phyloP scores from a whole-genome alignment of 2,329 filamentous ascomycete species.

The Talaromyces amestolkiae region DNA sequence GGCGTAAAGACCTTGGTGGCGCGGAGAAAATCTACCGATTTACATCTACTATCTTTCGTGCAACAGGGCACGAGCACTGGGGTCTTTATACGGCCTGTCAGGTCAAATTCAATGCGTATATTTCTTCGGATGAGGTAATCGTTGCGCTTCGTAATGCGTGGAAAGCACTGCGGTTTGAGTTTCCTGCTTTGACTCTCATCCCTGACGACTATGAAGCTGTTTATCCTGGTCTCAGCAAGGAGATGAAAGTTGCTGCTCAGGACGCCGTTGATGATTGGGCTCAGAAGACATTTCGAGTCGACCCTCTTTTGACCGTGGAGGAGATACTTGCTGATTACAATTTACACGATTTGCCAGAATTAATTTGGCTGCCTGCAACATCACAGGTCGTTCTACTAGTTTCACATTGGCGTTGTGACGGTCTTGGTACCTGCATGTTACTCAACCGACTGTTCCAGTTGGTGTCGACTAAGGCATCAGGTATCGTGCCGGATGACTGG shows the following conservation, averaged over 20 bases:
- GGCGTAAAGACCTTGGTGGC: conserved; percentile 29
- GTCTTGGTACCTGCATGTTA: conserved; percentile 19
- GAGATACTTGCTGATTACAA: conserved; percentile 14
- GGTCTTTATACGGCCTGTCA: conserved; percentile 17
- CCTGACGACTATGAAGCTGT: conserved; percentile 15
- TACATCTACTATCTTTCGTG: conserved; percentile 11
- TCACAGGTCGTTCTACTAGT: conserved; percentile 19
- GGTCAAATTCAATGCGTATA: background rate
- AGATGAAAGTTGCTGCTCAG: background rate
- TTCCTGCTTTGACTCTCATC: conserved; percentile 18
- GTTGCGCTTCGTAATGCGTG: conserved; percentile 18
- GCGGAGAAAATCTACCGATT: conserved; percentile 17
- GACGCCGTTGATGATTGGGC: conserved; percentile 15
- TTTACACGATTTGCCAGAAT: conserved; percentile 15
- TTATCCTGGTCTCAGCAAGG: background rate
- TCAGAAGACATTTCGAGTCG: conserved; percentile 18
- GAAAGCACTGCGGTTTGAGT: conserved; percentile 20
- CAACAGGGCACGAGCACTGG: conserved; percentile 18
- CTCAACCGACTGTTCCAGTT: conserved; percentile 15
- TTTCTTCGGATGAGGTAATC: background rate
- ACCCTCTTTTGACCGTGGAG: conserved; percentile 7
- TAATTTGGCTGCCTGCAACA: conserved; percentile 17
- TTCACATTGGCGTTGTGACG: conserved; percentile 23
- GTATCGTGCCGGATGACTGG: background rate
- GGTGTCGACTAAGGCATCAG: background rate